Conservation (phyloP, 1,139 yeast genomes). For the Meyerozyma athensensis region DNA sequence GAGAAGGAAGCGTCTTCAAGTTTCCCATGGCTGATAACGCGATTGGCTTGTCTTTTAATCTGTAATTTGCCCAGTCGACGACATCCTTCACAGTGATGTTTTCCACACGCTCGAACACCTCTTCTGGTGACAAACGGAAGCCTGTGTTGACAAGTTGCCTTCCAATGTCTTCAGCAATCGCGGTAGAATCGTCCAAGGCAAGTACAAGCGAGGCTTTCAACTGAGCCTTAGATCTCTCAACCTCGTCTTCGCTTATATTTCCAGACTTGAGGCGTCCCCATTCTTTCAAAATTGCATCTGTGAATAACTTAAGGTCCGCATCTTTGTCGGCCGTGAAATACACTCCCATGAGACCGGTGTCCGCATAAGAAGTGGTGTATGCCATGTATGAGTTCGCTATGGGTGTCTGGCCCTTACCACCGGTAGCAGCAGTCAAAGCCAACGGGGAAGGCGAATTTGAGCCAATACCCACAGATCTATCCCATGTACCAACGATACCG, state of each 20-base stretch:
- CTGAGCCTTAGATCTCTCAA: constrained; percentile 91
- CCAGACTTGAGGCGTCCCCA: constrained; percentile 86
- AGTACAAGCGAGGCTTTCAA: constrained; percentile 85
- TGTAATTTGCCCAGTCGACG: constrained; percentile 81
- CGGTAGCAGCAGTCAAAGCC: constrained; percentile 69
- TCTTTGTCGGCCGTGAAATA: constrained; percentile 80
- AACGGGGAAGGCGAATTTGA: constrained; percentile 72
- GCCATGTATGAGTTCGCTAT: constrained; percentile 94
- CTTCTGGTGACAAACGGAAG: constrained; percentile 83
- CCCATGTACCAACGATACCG: constrained; percentile 97
- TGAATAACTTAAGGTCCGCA: constrained; percentile 59
- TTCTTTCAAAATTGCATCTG: constrained; percentile 75
- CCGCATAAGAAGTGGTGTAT: constrained; percentile 94
- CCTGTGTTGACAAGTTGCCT: constrained; percentile 96
- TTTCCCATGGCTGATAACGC: constrained; percentile 92
- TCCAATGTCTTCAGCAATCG: constrained; percentile 96
- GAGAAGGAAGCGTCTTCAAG: constrained; percentile 58
- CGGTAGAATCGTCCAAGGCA: constrained; percentile 91
- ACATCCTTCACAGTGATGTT: constrained; percentile 76
- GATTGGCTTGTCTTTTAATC: constrained; percentile 71
- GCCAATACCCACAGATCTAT: constrained; percentile 79
- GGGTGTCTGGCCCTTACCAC: constrained; percentile 46
- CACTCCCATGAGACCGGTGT: constrained; percentile 96
- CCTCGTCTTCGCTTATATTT: constrained; percentile 74
- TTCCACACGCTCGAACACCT: constrained; percentile 82